phyloP scores from a whole-genome alignment of 148 eudicot species.

The Dysphania ambrosioides region DNA sequence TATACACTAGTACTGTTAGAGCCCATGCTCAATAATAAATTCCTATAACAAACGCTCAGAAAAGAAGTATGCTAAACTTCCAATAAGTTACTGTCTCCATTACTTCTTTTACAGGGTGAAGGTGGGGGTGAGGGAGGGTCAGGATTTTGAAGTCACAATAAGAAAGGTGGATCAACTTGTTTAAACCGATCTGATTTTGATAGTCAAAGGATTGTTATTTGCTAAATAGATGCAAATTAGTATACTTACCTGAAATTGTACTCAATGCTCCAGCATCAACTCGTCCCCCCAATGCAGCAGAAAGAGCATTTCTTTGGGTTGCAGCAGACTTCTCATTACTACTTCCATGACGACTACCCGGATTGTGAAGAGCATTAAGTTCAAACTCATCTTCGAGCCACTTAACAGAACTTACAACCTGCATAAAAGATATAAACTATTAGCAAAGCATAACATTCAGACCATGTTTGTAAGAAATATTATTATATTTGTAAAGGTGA shows the following conservation, averaged over 20 bases:
- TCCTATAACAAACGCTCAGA: neutral
- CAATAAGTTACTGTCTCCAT: neutral
- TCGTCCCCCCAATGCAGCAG: slow-evolving; percentile 95
- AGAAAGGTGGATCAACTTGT: neutral
- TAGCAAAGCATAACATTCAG: neutral
- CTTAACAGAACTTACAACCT: slow-evolving; percentile 99
- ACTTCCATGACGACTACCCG: slow-evolving; percentile 83
- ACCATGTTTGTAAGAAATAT: neutral
- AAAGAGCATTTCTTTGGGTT: slow-evolving; percentile 86
- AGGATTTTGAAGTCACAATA: neutral
- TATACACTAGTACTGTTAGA: neutral
- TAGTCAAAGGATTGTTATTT: neutral
- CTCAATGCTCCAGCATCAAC: slow-evolving; percentile 89
- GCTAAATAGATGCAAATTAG: neutral
- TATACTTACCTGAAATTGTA: slow-evolving; percentile 70
- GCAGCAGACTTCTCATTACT: slow-evolving; percentile 96
- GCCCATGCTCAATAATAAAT: too few relatives aligned
- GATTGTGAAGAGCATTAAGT: slow-evolving; percentile 99
- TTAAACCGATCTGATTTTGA: neutral
- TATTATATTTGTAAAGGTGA: neutral
- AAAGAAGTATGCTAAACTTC: neutral
- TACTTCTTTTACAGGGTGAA: neutral
- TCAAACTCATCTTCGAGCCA: slow-evolving; percentile 99
- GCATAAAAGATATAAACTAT: slow-evolving; percentile 4
- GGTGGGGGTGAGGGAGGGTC: neutral